Evolutionary conservation across 2,329 filamentous ascomycete genomes (phyloP).

Genomic region (Paradendryphiella salina): DNA sequence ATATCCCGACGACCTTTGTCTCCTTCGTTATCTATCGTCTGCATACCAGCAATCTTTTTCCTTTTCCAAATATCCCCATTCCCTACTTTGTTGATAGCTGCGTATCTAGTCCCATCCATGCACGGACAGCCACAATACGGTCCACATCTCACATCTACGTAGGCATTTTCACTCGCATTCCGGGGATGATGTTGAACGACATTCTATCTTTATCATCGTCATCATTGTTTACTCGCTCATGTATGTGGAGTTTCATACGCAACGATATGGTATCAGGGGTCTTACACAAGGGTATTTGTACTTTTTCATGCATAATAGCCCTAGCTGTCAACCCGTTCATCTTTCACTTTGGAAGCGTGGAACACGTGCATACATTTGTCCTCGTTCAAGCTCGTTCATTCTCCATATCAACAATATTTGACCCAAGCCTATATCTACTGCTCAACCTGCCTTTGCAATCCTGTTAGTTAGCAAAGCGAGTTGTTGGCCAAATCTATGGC

Average conservation of each 20-base stretch:
- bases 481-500: no score
- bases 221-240: background rate
- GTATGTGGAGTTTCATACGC: background rate
- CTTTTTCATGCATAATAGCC: no score
- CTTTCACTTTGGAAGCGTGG: no score
- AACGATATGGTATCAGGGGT: background rate
- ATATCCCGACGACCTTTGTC: background rate
- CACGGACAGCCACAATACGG: background rate
- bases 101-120: background rate
- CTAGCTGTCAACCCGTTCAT: no score
- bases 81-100: background rate
- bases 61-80: background rate
- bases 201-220: background rate
- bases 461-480: no score
- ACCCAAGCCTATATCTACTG: no score
- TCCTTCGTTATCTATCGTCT: background rate
- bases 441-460: no score
- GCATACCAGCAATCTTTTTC: background rate
- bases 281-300: no score
- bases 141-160: background rate
- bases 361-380: no score
- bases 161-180: background rate
- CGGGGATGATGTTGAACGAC: background rate
- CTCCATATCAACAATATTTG: no score
- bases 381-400: no score